Conservation (phyloP, 2,329 filamentous ascomycete genomes). For the Lasiodiplodia gonubiensis region DNA sequence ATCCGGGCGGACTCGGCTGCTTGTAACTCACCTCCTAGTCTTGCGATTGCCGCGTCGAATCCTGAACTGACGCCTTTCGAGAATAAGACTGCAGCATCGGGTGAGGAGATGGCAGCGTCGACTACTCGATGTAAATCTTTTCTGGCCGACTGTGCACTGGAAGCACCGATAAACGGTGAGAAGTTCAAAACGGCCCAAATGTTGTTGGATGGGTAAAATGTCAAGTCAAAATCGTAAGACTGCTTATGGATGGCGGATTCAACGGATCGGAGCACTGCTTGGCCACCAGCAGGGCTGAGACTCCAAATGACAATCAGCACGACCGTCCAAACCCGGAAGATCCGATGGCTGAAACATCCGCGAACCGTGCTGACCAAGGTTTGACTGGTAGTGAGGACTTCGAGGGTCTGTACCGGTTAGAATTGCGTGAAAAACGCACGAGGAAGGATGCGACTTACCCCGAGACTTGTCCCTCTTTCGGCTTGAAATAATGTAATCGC, state of each 20-base stretch:
- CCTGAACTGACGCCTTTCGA: background rate
- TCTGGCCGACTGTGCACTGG: background rate
- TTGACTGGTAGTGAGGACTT: constrained; percentile 2
- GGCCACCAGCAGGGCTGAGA: constrained; percentile 2
- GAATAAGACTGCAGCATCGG: background rate
- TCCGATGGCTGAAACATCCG: background rate
- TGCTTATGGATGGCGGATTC: background rate
- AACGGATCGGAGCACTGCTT: constrained; percentile 1
- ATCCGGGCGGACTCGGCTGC: background rate
- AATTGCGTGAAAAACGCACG: background rate
- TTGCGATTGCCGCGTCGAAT: background rate
- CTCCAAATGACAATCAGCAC: background rate
- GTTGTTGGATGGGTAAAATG: background rate
- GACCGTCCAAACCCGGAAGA: background rate
- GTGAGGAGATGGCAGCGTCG: background rate
- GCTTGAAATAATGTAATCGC: background rate
- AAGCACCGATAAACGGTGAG: background rate
- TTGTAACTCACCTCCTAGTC: background rate
- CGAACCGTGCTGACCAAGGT: background rate
- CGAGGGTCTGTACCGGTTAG: background rate
- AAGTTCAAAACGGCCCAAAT: background rate
- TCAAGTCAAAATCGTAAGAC: background rate
- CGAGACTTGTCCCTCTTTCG: constrained; percentile 3
- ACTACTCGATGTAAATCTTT: background rate
- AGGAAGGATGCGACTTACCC: background rate